These are phyloP conservation scores for Lathyrus tuberosus DNA, from an alignment of 306 rosid genomes.

Conservation along the genomic window DNA sequence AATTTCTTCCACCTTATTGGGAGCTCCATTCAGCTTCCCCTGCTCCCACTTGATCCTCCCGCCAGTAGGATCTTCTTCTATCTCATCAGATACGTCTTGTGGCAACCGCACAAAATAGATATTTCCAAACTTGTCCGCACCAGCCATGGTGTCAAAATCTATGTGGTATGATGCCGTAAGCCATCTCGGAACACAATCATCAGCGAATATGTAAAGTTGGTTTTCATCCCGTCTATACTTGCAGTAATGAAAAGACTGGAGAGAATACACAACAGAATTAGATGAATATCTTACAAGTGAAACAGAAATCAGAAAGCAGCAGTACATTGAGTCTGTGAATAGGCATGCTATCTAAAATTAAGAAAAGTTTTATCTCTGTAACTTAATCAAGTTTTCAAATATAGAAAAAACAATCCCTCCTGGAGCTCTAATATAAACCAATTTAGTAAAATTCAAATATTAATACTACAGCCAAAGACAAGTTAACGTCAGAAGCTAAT, in stretches of 20 bases:
- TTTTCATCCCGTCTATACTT: slow-evolving; percentile 95
- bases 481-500: slow-evolving; percentile 19
- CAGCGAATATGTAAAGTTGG: slow-evolving; percentile 91
- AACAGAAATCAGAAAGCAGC: neutral
- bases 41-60: slow-evolving; percentile 99
- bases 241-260: slow-evolving; percentile 99
- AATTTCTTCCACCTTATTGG: slow-evolving; percentile 95
- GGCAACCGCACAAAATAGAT: slow-evolving; percentile 84
- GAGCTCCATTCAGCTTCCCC: slow-evolving; percentile 94
- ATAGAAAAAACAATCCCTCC: slow-evolving; percentile 18
- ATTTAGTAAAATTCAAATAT: slow-evolving; percentile 13
- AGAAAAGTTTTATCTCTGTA: slow-evolving; percentile 4
- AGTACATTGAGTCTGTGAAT: slow-evolving; percentile 17
- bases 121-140: slow-evolving; percentile 97
- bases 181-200: slow-evolving; percentile 98
- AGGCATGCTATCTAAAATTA: slow-evolving; percentile 12
- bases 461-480: neutral
- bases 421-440: slow-evolving; percentile 15
- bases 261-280: slow-evolving; percentile 35
- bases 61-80: slow-evolving; percentile 98
- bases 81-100: slow-evolving; percentile 93
- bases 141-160: slow-evolving; percentile 99
- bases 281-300: slow-evolving; percentile 12
- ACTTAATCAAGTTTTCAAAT: slow-evolving; percentile 19
- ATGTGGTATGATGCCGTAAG: slow-evolving; percentile 90